A percentile compares a stretch with the other conserved stretches of the same genome.
Evolutionary conservation across 495 filamentous ascomycete species (phyloP).

Genomic region (Penicillium maclennaniae): DNA sequence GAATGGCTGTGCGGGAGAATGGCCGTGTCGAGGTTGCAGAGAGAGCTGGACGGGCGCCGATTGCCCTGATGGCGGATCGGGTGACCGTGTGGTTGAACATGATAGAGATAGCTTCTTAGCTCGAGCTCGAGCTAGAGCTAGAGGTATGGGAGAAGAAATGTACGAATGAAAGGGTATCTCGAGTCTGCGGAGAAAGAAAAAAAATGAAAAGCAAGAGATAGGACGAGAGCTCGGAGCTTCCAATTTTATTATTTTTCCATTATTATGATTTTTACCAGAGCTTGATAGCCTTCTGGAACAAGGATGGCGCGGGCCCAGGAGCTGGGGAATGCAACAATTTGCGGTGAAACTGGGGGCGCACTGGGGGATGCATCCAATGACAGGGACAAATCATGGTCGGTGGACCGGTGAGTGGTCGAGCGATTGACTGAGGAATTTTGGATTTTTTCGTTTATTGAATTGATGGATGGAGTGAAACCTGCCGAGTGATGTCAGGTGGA

Average conservation of each 20-base stretch:
- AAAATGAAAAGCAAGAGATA: slow-evolving; percentile 1
- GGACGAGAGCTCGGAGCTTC: background rate
- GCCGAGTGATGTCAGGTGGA: slow-evolving; percentile 9
- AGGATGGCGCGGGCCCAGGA: slow-evolving; percentile 5
- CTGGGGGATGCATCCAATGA: background rate
- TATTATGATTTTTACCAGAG: background rate
- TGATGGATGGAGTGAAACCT: background rate
- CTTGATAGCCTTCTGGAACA: background rate
- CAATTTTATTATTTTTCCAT: background rate
- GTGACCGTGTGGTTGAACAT: slow-evolving; percentile 35
- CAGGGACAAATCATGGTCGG: slow-evolving; percentile 1
- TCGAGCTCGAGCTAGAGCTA: background rate
- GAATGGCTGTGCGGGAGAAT: slow-evolving; percentile 31
- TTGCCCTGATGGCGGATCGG: slow-evolving; percentile 29
- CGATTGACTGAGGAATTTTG: slow-evolving; percentile 3
- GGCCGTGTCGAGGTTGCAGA: slow-evolving; percentile 11
- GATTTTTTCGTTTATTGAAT: background rate
- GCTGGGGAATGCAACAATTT: slow-evolving; percentile 25
- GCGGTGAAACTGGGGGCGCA: slow-evolving; percentile 18
- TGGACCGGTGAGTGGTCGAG: slow-evolving; percentile 1
- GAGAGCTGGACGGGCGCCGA: slow-evolving; percentile 21
- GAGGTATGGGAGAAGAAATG: background rate
- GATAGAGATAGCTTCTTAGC: background rate
- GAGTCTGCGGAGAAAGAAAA: background rate
- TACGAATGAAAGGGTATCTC: background rate